These are phyloP conservation scores for Colletotrichum tanaceti DNA, from an alignment of 2,329 filamentous ascomycete genomes.

Conservation along the genomic window DNA sequence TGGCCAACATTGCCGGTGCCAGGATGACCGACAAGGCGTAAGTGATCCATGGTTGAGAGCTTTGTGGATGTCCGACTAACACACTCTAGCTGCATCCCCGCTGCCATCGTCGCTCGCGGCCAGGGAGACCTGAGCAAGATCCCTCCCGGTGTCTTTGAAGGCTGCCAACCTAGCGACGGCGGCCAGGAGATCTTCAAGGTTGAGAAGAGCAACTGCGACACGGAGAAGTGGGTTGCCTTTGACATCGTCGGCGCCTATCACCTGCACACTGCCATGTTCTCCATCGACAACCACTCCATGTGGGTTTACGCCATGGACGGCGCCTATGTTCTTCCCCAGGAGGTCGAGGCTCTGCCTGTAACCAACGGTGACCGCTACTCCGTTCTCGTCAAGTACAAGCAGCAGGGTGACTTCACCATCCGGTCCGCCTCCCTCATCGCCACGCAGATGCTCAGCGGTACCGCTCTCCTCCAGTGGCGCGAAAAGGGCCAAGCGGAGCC, in stretches of 20 bases:
- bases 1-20: constrained; percentile 46
- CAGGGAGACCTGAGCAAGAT: constrained; percentile 51
- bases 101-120: constrained; percentile 54
- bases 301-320: constrained; percentile 67
- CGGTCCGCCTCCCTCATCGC: constrained; percentile 61
- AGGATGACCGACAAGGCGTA: constrained; percentile 57
- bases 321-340: constrained; percentile 63
- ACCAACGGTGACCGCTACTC: constrained; percentile 66
- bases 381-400: constrained; percentile 59
- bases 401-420: constrained; percentile 64
- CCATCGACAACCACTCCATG: constrained; percentile 65
- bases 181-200: constrained; percentile 55
- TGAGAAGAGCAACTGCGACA: constrained; percentile 47
- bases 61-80: neutral
- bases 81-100: constrained; percentile 50
- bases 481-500: constrained; percentile 41
- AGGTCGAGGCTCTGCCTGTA: constrained; percentile 47
- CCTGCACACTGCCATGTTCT: constrained; percentile 57
- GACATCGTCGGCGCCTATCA: constrained; percentile 66
- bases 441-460: constrained; percentile 66
- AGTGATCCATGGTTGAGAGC: constrained; percentile 13
- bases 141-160: constrained; percentile 57
- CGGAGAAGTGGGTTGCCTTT: constrained; percentile 63
- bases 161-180: constrained; percentile 61
- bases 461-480: constrained; percentile 58